Evolutionary conservation across 2,329 filamentous ascomycete species (phyloP), one percentile per base, ranked within the genome.

Genomic region (Fusarium tupiense): DNA sequence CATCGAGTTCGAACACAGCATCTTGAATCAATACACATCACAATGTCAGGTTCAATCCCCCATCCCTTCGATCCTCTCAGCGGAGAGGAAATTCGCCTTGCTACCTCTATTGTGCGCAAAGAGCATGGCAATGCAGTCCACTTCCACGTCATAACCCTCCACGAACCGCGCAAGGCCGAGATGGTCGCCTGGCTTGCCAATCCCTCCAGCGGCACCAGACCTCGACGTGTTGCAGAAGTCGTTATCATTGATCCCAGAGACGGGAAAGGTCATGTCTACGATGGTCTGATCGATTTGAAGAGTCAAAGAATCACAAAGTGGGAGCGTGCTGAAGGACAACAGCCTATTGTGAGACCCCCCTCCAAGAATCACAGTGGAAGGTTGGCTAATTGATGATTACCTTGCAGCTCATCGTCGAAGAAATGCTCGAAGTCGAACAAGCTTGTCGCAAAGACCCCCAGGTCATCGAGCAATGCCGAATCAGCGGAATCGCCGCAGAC

Each of bases 381-480:
- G 20, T 8, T 20, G 5, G 47, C 74, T 77, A 60, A 80, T 50
- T 10, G 7, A 40, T 33, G 20, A 16, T 11, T n/a, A 5, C 7
- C 13, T 33, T 17, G 35, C 37, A 93, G 90, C 97, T 98, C 80
- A 97, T 94, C 0, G 94, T 97, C 90, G 94, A 98, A 80, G 95
- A 98, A 81, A 87, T 98, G 43, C 90, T 94, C 77, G 88, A 90
- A 63, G 95, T 97, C 4, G 95, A 98, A 83, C 86, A 89, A 65
- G 84, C 95, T 43, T 90, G 91, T 67, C 90, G 95, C 74, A 91
- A 91, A 77, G 94, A 98, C 79, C 90, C 93, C 16, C 93, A 92
- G 77, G 94, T 98, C 68, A 96, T 98, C 76, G 94, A 98, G 83
- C 95, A 98, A 83, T 98, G 95, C 79, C 89, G 89, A 12, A 89